phyloP scores from a whole-genome alignment of 1,139 yeast species.

The Torulaspora globosa region DNA sequence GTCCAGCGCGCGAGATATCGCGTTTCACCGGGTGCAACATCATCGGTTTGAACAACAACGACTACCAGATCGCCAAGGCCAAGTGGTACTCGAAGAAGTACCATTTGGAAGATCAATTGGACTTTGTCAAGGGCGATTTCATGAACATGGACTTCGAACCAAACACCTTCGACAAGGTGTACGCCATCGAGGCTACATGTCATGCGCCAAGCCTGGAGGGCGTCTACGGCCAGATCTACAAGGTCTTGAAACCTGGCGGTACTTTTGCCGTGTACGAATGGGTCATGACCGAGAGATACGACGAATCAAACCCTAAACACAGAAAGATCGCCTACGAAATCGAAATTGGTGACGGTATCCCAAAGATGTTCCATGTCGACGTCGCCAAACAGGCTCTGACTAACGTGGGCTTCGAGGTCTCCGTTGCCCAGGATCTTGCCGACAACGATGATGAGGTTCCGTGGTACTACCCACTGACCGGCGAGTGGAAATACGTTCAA shows the following conservation, averaged over 20 bases:
- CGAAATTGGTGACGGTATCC: slow-evolving; percentile 97
- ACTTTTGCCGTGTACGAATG: slow-evolving; percentile 96
- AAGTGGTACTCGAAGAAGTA: slow-evolving; percentile 68
- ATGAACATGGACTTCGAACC: slow-evolving; percentile 98
- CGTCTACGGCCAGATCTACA: slow-evolving; percentile 90
- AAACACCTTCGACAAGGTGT: slow-evolving; percentile 89
- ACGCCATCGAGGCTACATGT: slow-evolving; percentile 97
- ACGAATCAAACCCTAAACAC: slow-evolving; percentile 81
- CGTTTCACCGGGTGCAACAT: slow-evolving; percentile 85
- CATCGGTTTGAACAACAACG: slow-evolving; percentile 93
- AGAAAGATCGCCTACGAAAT: slow-evolving; percentile 95
- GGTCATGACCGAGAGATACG: slow-evolving; percentile 96
- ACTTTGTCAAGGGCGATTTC: slow-evolving; percentile 94
- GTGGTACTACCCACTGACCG: slow-evolving; percentile 96
- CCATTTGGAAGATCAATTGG: slow-evolving; percentile 66
- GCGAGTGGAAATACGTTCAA: slow-evolving; percentile 88
- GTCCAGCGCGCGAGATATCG: slow-evolving; percentile 95
- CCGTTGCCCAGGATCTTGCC: slow-evolving; percentile 76
- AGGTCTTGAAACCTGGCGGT: slow-evolving; percentile 97
- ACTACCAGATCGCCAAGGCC: slow-evolving; percentile 93
- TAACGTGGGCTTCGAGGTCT: slow-evolving; percentile 82
- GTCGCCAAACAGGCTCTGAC: slow-evolving; percentile 87
- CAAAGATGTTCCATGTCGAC: slow-evolving; percentile 83
- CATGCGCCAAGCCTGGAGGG: slow-evolving; percentile 97
- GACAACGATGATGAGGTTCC: slow-evolving; percentile 80